These are phyloP conservation scores for Metschnikowia borealis DNA, from an alignment of 805 yeast species.

Conservation along the genomic window DNA sequence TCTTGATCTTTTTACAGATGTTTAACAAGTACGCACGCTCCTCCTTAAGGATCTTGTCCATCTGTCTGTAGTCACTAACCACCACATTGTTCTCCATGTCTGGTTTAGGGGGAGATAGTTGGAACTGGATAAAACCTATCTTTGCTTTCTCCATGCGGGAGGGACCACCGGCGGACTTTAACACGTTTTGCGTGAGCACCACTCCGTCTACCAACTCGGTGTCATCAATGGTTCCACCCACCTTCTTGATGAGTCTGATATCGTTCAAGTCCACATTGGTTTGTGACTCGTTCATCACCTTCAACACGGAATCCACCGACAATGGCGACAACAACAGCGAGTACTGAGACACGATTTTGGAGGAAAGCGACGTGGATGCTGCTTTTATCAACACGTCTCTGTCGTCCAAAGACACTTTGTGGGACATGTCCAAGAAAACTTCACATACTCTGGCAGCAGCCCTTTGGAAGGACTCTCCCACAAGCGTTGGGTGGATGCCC, in stretches of 20 bases:
- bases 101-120: constrained; percentile 93
- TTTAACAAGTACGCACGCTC: constrained; percentile 94
- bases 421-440: constrained; percentile 79
- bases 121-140: constrained; percentile 88
- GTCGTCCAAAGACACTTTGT: constrained; percentile 72
- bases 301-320: constrained; percentile 89
- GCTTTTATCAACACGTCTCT: constrained; percentile 83
- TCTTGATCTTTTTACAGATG: constrained; percentile 93
- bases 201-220: constrained; percentile 92
- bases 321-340: constrained; percentile 83
- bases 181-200: constrained; percentile 84
- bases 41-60: constrained; percentile 97
- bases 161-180: constrained; percentile 93
- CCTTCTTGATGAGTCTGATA: constrained; percentile 85
- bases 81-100: constrained; percentile 97
- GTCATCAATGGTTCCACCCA: constrained; percentile 97
- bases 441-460: constrained; percentile 84
- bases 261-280: constrained; percentile 79
- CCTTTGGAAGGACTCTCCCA: constrained; percentile 88
- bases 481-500: constrained; percentile 93
- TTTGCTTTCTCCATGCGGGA: constrained; percentile 89
- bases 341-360: constrained; percentile 94
- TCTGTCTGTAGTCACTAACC: constrained; percentile 96
- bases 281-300: constrained; percentile 58
- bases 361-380: constrained; percentile 88